Evolutionary conservation across 805 yeast genomes (phyloP).

Genomic region (Starmerella gropengiesseri): DNA sequence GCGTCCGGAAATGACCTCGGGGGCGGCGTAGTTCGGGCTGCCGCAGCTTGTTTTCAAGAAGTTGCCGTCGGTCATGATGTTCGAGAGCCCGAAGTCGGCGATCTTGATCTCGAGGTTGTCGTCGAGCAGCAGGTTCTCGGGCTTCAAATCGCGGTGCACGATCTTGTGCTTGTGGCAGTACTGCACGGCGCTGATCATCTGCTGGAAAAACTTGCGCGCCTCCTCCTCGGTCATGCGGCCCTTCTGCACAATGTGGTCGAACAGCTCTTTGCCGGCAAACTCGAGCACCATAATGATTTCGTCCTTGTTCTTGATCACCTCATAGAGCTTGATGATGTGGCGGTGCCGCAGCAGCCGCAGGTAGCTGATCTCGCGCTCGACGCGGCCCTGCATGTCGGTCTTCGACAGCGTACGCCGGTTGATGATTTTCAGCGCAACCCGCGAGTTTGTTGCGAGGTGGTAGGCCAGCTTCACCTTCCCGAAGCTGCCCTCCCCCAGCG

Average conservation of each 20-base stretch:
- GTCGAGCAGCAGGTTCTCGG: slow-evolving; percentile 82
- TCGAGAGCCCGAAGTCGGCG: slow-evolving; percentile 90
- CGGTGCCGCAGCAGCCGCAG: slow-evolving; percentile 83
- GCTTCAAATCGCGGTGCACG: slow-evolving; percentile 93
- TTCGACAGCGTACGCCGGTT: slow-evolving; percentile 86
- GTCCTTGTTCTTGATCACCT: slow-evolving; percentile 87
- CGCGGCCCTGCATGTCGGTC: slow-evolving; percentile 92
- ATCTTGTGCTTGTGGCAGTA: slow-evolving; percentile 94
- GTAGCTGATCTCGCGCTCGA: slow-evolving; percentile 88
- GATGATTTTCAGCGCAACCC: slow-evolving; percentile 87
- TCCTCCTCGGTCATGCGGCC: slow-evolving; percentile 88
- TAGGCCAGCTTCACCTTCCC: slow-evolving; percentile 91
- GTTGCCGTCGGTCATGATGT: slow-evolving; percentile 96
- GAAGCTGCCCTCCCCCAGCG: slow-evolving; percentile 91
- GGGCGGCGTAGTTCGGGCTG: slow-evolving; percentile 95
- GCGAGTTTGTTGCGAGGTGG: slow-evolving; percentile 81
- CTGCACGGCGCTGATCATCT: slow-evolving; percentile 90
- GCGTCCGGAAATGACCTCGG: slow-evolving; percentile 90
- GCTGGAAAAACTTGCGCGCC: slow-evolving; percentile 89
- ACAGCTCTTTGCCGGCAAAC: slow-evolving; percentile 90
- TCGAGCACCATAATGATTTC: slow-evolving; percentile 97
- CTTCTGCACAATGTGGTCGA: slow-evolving; percentile 88
- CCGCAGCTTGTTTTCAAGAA: slow-evolving; percentile 92
- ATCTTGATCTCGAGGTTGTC: slow-evolving; percentile 86
- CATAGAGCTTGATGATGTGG: slow-evolving; percentile 88